Base-by-base conservation (phyloP, 306 rosid genomes). In the Vigna hirtella region DNA sequence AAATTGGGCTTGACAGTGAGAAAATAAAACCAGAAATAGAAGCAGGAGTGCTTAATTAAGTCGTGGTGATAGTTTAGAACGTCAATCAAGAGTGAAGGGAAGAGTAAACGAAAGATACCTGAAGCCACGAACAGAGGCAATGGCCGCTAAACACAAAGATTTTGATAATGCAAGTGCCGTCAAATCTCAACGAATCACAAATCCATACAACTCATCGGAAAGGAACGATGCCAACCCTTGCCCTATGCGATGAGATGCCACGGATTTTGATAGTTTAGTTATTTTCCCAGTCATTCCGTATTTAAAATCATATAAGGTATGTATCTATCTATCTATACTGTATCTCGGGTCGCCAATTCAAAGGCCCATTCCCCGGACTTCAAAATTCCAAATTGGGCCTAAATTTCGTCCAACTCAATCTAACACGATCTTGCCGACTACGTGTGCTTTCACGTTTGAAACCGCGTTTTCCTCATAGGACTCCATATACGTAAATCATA, bases 161-260 rank as follows among this genome's bases (percentile, higher is more conserved):
- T 3, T 11, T 42, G 71, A 40, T 40, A 66, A 20, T 66, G 71
- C 51, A 30, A 4, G 53, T 40, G 72, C 72, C 36, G 52, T 66
- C 34, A 43, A 66, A 66, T 66, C 72, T 66, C 53, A 9, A 66
- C 53, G 9, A 66, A 42, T 66, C 72, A 66, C 53, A 66, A 66
- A 66, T 18, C 53, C 72, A 43, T 66, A 11, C 36, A 18, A 66
- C 51, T 50, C 71, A 65, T 38, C 51, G 51, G 70, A 65, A 40
- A 6, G 32, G 26, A 64, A 38, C 70, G 1, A 63, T 28, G 38
- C 30, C 70, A 65, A 38, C 70, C 30, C 70, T 61, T 61, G 16
- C 18, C 66, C 43, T 64, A 63, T n/a, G 48, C 69, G 47, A 63
- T 16, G 47, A 38, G 18, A 61, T 28, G 65, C 53, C 12, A 38